Evolutionary conservation across 176 grass and related monocot genomes (phyloP).

Genomic region (Secale cereale): DNA sequence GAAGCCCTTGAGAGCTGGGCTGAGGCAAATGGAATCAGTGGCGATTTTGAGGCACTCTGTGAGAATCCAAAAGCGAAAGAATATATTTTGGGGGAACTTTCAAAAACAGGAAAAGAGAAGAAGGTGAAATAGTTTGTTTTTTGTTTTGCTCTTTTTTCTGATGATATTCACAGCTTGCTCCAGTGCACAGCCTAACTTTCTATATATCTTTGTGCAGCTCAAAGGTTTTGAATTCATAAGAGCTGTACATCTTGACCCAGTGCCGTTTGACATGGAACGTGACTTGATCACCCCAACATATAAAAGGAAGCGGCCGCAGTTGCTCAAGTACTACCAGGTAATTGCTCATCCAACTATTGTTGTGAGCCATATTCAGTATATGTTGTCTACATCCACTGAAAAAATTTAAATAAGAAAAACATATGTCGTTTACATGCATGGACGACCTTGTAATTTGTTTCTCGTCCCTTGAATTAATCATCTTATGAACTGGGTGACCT

Average conservation of each 20-base stretch:
- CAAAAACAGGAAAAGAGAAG: conserved; percentile 69
- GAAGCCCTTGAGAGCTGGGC: conserved; percentile 71
- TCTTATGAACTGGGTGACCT: background rate
- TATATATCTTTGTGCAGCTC: conserved; percentile 53
- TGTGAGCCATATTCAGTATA: background rate
- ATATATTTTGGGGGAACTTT: conserved; percentile 61
- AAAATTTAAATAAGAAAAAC: too few relatives aligned
- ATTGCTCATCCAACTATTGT: background rate
- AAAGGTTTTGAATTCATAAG: conserved; percentile 90
- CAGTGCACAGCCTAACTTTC: background rate
- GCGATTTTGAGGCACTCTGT: conserved; percentile 64
- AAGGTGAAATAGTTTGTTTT: conserved; percentile 48
- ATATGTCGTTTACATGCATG: background rate
- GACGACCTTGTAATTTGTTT: background rate
- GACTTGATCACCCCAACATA: conserved; percentile 89
- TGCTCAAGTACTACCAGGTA: conserved; percentile 94
- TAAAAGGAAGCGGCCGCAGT: conserved; percentile 80
- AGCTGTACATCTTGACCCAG: conserved; percentile 69
- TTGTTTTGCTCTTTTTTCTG: background rate
- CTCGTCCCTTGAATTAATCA: background rate
- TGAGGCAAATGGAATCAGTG: conserved; percentile 48
- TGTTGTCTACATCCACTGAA: background rate
- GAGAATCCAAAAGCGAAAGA: conserved; percentile 72
- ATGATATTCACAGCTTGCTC: background rate
- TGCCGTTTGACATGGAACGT: conserved; percentile 75